phyloP scores from a whole-genome alignment of 768 basidiomycete genomes.

The Tulasnella sp. region DNA sequence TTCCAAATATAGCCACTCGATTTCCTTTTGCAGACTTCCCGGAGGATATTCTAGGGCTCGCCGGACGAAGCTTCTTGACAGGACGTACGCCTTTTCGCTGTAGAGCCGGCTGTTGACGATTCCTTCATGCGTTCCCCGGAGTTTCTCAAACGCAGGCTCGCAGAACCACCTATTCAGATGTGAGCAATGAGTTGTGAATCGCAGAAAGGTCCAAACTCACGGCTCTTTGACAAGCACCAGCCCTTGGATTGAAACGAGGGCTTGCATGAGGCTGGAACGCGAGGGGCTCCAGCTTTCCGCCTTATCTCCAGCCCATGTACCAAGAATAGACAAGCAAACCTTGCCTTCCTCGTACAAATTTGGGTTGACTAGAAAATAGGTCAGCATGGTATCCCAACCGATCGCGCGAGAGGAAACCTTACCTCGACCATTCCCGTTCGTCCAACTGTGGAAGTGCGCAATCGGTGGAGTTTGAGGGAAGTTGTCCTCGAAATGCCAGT shows the following conservation, averaged over 20 bases:
- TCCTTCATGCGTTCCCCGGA: constrained; percentile 86
- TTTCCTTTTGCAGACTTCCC: constrained; percentile 64
- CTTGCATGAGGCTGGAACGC: constrained; percentile 83
- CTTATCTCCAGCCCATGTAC: constrained; percentile 87
- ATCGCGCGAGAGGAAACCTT: constrained; percentile 34
- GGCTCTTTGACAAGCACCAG: constrained; percentile 90
- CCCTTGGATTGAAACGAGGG: constrained; percentile 90
- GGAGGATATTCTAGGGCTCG: constrained; percentile 79
- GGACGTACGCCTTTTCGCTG: constrained; percentile 88
- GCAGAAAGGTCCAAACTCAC: constrained; percentile 45
- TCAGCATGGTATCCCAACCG: background rate
- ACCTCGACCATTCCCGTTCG: constrained; percentile 88
- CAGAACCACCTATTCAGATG: constrained; percentile 65
- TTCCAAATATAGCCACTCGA: constrained; percentile 67
- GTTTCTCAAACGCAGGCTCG: constrained; percentile 90
- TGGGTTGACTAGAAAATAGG: constrained; percentile 5
- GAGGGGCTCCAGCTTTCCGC: constrained; percentile 83
- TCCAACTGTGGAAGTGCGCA: constrained; percentile 91
- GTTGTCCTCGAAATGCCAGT: constrained; percentile 83
- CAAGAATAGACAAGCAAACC: constrained; percentile 85
- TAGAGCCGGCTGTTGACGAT: constrained; percentile 80
- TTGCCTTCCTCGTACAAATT: constrained; percentile 96
- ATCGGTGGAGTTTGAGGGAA: constrained; percentile 78
- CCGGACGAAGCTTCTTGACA: constrained; percentile 86
- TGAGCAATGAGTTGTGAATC: background rate